Percentiles rank a stretch among this genome's conserved stretches.
These are phyloP conservation scores for Arabis alpina DNA, from an alignment of 345 rosid genomes.

Conservation along the genomic window DNA sequence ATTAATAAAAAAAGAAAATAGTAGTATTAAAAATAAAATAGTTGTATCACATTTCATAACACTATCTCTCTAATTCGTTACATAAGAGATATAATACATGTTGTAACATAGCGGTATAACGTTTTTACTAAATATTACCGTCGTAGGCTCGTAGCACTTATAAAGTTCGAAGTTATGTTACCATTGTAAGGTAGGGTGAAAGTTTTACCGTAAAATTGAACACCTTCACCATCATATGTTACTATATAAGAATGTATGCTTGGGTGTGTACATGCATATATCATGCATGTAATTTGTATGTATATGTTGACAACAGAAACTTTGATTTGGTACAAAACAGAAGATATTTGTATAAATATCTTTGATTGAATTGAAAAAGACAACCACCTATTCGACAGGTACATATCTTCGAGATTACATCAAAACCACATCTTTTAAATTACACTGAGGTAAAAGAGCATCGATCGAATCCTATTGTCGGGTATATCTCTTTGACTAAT, in stretches of 20 bases:
- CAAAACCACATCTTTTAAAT: constrained; percentile 22
- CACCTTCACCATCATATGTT: not conserved
- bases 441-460: constrained; percentile 26
- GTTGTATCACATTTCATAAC: too few species aligned
- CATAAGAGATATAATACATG: too few species aligned
- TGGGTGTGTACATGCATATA: not conserved
- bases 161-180: constrained; percentile 16
- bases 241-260: not conserved
- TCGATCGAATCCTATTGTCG: constrained; percentile 28
- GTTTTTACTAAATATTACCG: too few species aligned
- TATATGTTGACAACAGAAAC: not conserved
- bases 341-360: not conserved
- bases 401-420: constrained; percentile 22
- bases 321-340: not conserved
- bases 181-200: not conserved
- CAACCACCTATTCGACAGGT: constrained; percentile 10
- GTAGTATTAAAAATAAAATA: too few species aligned
- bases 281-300: not conserved
- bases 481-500: not conserved
- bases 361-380: constrained; percentile 16
- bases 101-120: too few species aligned
- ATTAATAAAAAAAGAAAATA: too few species aligned
- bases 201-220: not conserved
- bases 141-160: not conserved
- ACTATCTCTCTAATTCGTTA: too few species aligned